Evolutionary conservation across 2,329 filamentous ascomycete species (phyloP).

Genomic region (Xylaria polymorpha): DNA sequence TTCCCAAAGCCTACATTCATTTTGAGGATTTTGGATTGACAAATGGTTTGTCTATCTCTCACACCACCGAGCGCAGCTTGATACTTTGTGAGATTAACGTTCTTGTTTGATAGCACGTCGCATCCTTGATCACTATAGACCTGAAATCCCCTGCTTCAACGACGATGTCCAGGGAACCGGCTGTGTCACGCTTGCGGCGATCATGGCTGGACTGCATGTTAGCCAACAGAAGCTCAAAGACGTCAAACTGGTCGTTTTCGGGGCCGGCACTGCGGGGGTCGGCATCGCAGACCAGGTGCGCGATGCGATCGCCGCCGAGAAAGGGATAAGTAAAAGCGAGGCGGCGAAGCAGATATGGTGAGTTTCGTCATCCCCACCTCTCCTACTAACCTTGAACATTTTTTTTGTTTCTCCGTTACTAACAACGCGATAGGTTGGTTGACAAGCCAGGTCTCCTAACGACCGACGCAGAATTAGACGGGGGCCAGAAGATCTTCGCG

Average conservation of each 20-base stretch:
- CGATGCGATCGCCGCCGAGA: slow-evolving; percentile 79
- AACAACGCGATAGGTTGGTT: slow-evolving; percentile 69
- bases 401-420: slow-evolving; percentile 17
- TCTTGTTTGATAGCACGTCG: slow-evolving; percentile 60
- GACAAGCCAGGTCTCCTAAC: slow-evolving; percentile 84
- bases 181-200: slow-evolving; percentile 85
- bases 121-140: slow-evolving; percentile 79
- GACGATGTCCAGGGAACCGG: slow-evolving; percentile 92
- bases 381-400: background rate
- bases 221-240: slow-evolving; percentile 74
- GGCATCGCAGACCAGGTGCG: slow-evolving; percentile 88
- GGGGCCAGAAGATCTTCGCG: slow-evolving; percentile 75
- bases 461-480: slow-evolving; percentile 69
- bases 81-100: background rate
- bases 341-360: slow-evolving; percentile 83
- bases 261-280: slow-evolving; percentile 82
- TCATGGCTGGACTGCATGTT: slow-evolving; percentile 80
- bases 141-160: slow-evolving; percentile 85
- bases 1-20: slow-evolving; percentile 84
- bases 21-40: slow-evolving; percentile 88
- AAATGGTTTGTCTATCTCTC: slow-evolving; percentile 63
- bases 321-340: slow-evolving; percentile 75
- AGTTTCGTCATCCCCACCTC: slow-evolving; percentile 26
- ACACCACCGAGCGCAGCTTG: background rate
- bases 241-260: slow-evolving; percentile 79